Evolutionary conservation across 306 rosid genomes (phyloP).

Genomic region (Lathyrus tuberosus): DNA sequence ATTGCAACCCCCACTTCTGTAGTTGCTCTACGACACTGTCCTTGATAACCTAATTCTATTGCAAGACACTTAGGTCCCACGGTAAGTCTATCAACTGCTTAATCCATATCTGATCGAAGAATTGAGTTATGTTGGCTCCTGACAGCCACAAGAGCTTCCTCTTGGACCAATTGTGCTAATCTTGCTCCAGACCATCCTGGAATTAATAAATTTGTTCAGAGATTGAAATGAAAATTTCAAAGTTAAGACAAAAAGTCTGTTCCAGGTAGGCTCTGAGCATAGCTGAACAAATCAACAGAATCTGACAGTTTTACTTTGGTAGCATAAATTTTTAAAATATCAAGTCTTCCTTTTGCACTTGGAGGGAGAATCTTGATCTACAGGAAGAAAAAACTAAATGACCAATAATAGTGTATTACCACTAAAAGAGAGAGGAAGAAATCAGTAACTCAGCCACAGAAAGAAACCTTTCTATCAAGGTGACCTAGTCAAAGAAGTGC

Average conservation of each 20-base stretch:
- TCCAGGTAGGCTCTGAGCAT: slow-evolving; percentile 93
- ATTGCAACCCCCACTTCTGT: slow-evolving; percentile 94
- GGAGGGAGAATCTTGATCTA: no score
- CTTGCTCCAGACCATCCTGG: slow-evolving; percentile 97
- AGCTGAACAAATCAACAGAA: no score
- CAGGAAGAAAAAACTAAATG: slow-evolving; percentile 41
- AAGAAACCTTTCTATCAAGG: slow-evolving; percentile 95
- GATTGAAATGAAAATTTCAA: slow-evolving; percentile 31
- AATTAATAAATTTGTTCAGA: no score
- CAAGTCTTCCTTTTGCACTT: no score
- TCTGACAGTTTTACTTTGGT: no score
- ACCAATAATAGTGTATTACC: slow-evolving; percentile 32
- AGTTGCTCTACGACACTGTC: slow-evolving; percentile 96
- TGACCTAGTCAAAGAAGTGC: slow-evolving; percentile 99
- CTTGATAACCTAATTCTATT: slow-evolving; percentile 76
- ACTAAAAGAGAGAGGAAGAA: slow-evolving; percentile 38
- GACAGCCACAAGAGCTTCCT: slow-evolving; percentile 98
- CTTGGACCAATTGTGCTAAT: slow-evolving; percentile 94
- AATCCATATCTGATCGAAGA: slow-evolving; percentile 91
- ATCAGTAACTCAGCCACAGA: slow-evolving; percentile 38
- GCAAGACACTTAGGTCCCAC: slow-evolving; percentile 90
- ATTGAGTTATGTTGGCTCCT: slow-evolving; percentile 81
- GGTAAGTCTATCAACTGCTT: slow-evolving; percentile 94
- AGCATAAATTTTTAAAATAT: no score
- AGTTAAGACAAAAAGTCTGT: slow-evolving; percentile 31